A percentile compares a stretch with the other conserved stretches of the same genome.
phyloP scores from a whole-genome alignment of 2,329 filamentous ascomycete species.

The Epichloe uncinata region DNA sequence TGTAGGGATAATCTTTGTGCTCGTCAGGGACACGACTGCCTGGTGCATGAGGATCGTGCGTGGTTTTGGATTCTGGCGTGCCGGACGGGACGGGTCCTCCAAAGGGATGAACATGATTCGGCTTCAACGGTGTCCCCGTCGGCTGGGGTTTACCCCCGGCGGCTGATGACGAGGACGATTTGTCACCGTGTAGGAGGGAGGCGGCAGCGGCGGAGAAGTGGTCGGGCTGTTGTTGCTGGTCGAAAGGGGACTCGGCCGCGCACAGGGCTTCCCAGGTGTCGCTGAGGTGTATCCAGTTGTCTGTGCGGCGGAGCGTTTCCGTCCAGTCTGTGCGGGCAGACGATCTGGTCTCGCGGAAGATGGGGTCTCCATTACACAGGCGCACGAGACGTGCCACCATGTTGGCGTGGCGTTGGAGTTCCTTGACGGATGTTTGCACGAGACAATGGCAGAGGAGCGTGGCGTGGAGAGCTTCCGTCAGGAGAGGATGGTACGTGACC shows the following conservation, averaged over 20 bases:
- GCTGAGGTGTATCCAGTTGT: constrained; percentile 53
- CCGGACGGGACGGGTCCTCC: neutral
- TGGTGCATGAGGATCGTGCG: neutral
- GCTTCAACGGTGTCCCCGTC: constrained; percentile 8
- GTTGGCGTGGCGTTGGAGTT: constrained; percentile 65
- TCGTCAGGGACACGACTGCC: constrained; percentile 26
- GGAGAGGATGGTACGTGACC: constrained; percentile 63
- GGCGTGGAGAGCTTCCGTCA: constrained; percentile 67
- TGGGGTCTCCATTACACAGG: constrained; percentile 65
- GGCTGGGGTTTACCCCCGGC: constrained; percentile 7
- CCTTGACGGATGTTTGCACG: constrained; percentile 63
- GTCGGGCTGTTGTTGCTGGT: neutral
- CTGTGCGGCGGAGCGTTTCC: constrained; percentile 53
- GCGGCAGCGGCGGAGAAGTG: neutral
- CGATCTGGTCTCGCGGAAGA: constrained; percentile 61
- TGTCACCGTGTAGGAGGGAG: neutral
- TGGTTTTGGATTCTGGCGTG: neutral
- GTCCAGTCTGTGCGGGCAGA: constrained; percentile 70
- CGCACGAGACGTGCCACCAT: constrained; percentile 67
- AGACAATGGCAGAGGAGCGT: constrained; percentile 69
- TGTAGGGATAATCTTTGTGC: constrained; percentile 51
- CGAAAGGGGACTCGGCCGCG: constrained; percentile 17
- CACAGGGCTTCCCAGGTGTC: constrained; percentile 61
- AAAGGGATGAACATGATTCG: neutral
- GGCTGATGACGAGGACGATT: constrained; percentile 26